phyloP scores from a whole-genome alignment of 305 asterid species.

The Petunia hybrid region DNA sequence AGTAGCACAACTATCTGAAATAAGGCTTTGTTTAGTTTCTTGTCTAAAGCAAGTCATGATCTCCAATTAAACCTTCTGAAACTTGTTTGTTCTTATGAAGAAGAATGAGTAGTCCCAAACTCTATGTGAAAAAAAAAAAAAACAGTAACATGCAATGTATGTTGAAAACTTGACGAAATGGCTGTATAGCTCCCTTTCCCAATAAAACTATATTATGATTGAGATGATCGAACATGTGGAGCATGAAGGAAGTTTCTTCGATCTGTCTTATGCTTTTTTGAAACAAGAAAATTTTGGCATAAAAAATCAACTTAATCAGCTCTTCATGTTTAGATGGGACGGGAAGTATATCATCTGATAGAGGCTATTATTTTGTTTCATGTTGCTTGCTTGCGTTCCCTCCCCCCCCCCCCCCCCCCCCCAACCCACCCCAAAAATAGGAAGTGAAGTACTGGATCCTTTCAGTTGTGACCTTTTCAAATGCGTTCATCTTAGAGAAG shows the following conservation, averaged over 20 bases:
- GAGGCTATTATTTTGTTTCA: background rate
- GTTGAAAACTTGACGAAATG: background rate
- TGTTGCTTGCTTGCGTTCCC: background rate
- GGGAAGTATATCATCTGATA: constrained; percentile 17
- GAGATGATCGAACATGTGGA: background rate
- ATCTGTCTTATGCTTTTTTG: background rate
- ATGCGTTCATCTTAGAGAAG: background rate
- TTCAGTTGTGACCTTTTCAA: constrained; percentile 14
- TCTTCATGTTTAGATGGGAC: background rate
- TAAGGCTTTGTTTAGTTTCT: constrained; percentile 9
- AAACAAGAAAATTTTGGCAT: background rate
- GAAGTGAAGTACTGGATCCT: background rate
- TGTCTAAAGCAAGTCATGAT: background rate
- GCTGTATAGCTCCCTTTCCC: background rate
- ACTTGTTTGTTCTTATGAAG: background rate
- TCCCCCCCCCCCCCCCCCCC: too few relatives aligned
- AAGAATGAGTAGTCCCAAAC: constrained; percentile 2
- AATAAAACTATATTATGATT: background rate
- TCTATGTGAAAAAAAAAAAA: background rate
- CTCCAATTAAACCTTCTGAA: background rate
- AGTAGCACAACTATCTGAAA: constrained; percentile 6
- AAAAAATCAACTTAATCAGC: constrained; percentile 12
- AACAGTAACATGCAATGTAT: background rate
- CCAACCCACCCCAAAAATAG: background rate
- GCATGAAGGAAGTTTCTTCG: constrained; percentile 6